Conservation (phyloP, 2,329 filamentous ascomycete genomes). For the Microdochium bolleyi region DNA sequence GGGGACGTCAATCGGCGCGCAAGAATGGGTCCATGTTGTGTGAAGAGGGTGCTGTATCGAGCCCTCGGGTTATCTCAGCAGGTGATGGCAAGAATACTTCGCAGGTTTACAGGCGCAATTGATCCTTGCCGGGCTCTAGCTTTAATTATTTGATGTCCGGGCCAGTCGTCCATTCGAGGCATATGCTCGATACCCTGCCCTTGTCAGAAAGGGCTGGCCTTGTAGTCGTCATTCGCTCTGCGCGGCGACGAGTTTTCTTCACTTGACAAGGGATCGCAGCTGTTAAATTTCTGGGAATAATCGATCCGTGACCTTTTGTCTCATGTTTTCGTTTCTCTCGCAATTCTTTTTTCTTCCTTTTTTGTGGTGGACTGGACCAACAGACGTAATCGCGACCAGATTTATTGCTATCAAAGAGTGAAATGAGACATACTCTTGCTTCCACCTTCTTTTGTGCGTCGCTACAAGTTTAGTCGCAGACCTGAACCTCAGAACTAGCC, state of each 20-base stretch:
- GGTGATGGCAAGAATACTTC: neutral
- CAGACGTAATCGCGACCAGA: neutral
- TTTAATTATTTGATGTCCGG: neutral
- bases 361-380: neutral
- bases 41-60: neutral
- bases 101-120: neutral
- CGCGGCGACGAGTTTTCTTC: neutral
- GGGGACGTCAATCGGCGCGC: neutral
- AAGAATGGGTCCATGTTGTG: neutral
- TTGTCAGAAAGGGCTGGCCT: neutral
- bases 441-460: neutral
- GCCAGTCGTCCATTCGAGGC: neutral
- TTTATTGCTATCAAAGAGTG: neutral
- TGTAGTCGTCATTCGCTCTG: neutral
- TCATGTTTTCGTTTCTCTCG: too few relatives aligned
- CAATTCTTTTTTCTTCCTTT: neutral
- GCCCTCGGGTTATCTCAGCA: neutral
- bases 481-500: constrained; percentile 16
- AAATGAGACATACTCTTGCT: neutral
- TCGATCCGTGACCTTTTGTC: too few relatives aligned
- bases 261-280: neutral
- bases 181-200: neutral
- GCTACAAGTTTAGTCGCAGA: constrained; percentile 11
- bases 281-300: too few relatives aligned
- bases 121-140: too few relatives aligned